A percentile compares a stretch with the other conserved stretches of the same genome.
These are phyloP conservation scores for Nissolia schottii DNA, from an alignment of 306 rosid species.

Conservation along the genomic window DNA sequence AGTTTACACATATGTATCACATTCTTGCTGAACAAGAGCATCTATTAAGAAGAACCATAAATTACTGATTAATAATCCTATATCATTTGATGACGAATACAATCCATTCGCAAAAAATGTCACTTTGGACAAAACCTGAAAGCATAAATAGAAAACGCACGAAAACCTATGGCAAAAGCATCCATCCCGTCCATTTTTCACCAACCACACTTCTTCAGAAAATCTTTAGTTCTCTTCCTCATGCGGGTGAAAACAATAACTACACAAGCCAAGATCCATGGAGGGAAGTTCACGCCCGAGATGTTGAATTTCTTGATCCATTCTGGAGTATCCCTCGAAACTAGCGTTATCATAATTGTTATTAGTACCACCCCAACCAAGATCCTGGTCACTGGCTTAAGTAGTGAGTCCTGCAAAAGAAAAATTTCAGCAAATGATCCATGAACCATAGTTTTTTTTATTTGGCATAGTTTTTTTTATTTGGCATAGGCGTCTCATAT, in stretches of 20 bases:
- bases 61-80: not conserved
- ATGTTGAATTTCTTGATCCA: slow-evolving; percentile 63
- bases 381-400: slow-evolving; percentile 75
- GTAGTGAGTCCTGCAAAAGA: slow-evolving; percentile 63
- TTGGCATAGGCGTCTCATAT: not conserved
- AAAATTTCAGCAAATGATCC: not conserved
- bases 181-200: slow-evolving; percentile 28
- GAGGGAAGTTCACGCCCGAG: slow-evolving; percentile 63
- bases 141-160: not conserved
- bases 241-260: slow-evolving; percentile 80
- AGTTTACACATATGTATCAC: not conserved
- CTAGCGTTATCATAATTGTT: slow-evolving; percentile 55
- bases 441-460: not conserved
- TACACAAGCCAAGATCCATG: slow-evolving; percentile 85
- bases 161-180: not conserved
- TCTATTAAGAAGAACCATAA: not conserved
- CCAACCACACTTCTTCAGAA: slow-evolving; percentile 57
- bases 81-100: not conserved
- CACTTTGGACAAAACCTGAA: not conserved
- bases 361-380: slow-evolving; percentile 61
- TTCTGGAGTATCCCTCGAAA: slow-evolving; percentile 50
- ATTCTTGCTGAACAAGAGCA: not conserved
- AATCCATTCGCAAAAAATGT: not conserved
- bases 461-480: too few species aligned
- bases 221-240: slow-evolving; percentile 75